Base-by-base conservation (phyloP, 2,329 filamentous ascomycete species). In the Triangularia verruculosa region DNA sequence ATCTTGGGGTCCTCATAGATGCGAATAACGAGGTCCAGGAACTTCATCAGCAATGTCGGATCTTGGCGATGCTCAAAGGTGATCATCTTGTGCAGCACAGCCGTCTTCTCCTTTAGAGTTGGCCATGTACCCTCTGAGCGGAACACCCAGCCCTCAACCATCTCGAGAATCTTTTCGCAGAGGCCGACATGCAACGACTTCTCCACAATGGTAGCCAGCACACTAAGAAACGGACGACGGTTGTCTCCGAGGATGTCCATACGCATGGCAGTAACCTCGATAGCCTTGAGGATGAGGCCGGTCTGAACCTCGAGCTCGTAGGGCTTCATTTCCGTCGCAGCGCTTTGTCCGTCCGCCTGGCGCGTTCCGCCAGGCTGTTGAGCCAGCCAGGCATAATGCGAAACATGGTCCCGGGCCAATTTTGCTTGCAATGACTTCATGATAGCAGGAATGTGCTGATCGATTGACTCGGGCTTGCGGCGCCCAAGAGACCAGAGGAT, bases 1-100 rank as follows among this genome's bases (percentile, higher is more conserved):
- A 99, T 95, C 78, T 96, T 97, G 0, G 93, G 92, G 72, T 99
- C 95, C 73, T 99, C 96, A 74, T 99, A 99, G 64, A 99, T 97
- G 57, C 93, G 89, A 70, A 99, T 96, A 25, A 99, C 95, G 25
- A 99, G 86, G 68, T 98, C 91, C 64, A 99, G 82, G 79, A 98
- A 99, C 73, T 94, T 94, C 69, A 89, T 93, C 63, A 99, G 82
- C 79, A 99, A 89, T 0, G 89, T 92, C 30, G 89, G 86, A 73
- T 98, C 94, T 27, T 84, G 79, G 43, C 95, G 86, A 63, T 91
- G 87, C 77, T 99, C 95, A 70, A 99, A 99, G 0, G 93, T 89
- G 15, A 98, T 80, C 95, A 99, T 99, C 79, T 99, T 99, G 72
- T 96, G 93, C n/a, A 99, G 80, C 1, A 99, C 95, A 1, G 96